These are phyloP conservation scores for Xylariaceae sp. DNA, from an alignment of 2,329 filamentous ascomycete species.

Conservation along the genomic window DNA sequence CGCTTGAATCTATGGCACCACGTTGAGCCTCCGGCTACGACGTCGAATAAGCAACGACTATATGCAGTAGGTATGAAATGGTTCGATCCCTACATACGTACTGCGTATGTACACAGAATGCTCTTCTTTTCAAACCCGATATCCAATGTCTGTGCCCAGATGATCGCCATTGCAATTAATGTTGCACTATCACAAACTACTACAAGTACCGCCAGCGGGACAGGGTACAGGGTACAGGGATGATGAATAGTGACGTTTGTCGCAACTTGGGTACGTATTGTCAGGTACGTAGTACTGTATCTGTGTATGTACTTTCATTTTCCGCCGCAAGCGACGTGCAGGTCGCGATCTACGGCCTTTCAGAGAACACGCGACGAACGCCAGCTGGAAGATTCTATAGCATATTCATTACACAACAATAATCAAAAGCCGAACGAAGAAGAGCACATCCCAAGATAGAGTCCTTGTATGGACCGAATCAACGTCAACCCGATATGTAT, in stretches of 20 bases:
- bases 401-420: no score
- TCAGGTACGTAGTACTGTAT: no score
- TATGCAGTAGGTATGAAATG: slow-evolving; percentile 7
- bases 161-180: slow-evolving; percentile 16
- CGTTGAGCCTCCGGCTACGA: slow-evolving; percentile 18
- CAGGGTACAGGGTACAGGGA: slow-evolving; percentile 15
- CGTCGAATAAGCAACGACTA: slow-evolving; percentile 5
- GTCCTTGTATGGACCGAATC: no score
- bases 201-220: slow-evolving; percentile 19
- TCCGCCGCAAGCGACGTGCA: slow-evolving; percentile 21
- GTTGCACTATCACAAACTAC: slow-evolving; percentile 21
- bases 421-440: no score
- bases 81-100: slow-evolving; percentile 8
- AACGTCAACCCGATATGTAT: no score
- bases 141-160: slow-evolving; percentile 11
- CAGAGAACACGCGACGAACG: no score
- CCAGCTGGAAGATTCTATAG: no score
- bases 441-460: no score
- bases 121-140: slow-evolving; percentile 4
- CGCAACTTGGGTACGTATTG: no score
- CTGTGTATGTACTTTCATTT: slow-evolving; percentile 20
- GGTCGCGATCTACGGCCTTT: background rate
- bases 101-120: background rate
- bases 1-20: slow-evolving; percentile 21
- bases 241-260: slow-evolving; percentile 19